Conservation (phyloP, 345 rosid species). For the Dovyalis caffra region DNA sequence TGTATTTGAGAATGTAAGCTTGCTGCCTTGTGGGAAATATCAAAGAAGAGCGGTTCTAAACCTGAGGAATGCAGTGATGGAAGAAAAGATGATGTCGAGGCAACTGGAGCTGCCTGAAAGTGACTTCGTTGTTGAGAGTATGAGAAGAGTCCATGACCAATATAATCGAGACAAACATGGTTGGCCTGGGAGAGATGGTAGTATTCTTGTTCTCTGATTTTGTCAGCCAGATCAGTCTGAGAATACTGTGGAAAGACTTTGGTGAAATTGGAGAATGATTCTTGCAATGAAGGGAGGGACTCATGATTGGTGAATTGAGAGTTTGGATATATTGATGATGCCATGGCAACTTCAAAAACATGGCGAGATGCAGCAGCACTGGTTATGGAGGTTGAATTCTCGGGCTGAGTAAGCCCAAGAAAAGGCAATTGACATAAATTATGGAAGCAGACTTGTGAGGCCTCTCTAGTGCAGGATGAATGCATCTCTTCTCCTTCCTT, state of each 20-base stretch:
- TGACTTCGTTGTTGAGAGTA: conserved; percentile 42
- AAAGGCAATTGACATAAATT: conserved; percentile 58
- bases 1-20: conserved; percentile 39
- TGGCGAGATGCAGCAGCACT: conserved; percentile 30
- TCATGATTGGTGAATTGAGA: conserved; percentile 73
- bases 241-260: conserved; percentile 51
- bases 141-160: conserved; percentile 76
- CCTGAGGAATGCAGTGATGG: neutral
- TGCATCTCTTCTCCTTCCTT: conserved; percentile 32
- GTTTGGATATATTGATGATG: conserved; percentile 44
- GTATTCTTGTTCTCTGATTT: conserved; percentile 60
- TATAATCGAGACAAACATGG: conserved; percentile 61
- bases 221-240: conserved; percentile 52
- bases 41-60: conserved; percentile 34
- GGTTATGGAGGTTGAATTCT: neutral
- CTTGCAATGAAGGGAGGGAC: conserved; percentile 64
- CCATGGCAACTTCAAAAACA: conserved; percentile 42
- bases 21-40: conserved; percentile 48
- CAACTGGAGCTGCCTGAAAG: neutral
- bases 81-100: conserved; percentile 31
- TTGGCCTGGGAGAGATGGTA: conserved; percentile 49
- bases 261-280: conserved; percentile 50
- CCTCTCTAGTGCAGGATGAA: conserved; percentile 43
- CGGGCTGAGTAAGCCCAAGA: conserved; percentile 26
- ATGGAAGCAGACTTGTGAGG: conserved; percentile 44